A percentile compares a stretch with the other conserved stretches of the same genome.
Evolutionary conservation across 352 stramenopile genomes (phyloP).

Genomic region (Pythium scleroteichum): DNA sequence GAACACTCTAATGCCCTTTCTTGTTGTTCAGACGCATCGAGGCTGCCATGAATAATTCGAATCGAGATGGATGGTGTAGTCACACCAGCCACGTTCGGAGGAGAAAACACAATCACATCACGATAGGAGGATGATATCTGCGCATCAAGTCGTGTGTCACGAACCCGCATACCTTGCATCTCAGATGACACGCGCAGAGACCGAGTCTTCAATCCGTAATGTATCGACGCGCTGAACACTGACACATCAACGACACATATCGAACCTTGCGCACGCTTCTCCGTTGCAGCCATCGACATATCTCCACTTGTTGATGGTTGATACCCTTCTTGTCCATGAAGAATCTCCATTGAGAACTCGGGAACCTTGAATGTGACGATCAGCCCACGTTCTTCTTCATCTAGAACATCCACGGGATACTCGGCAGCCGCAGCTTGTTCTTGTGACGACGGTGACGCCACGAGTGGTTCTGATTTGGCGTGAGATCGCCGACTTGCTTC

Average conservation of each 20-base stretch:
- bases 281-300: conserved; percentile 68
- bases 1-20: conserved; percentile 26
- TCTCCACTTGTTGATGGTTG: conserved; percentile 76
- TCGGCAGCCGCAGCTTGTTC: neutral
- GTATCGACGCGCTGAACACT: conserved; percentile 39
- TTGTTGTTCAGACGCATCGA: conserved; percentile 45
- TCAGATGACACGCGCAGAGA: conserved; percentile 51
- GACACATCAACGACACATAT: conserved; percentile 67
- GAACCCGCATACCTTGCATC: conserved; percentile 61
- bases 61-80: conserved; percentile 57
- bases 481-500: conserved; percentile 45
- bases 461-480: neutral
- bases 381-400: conserved; percentile 53
- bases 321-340: conserved; percentile 76
- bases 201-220: conserved; percentile 57
- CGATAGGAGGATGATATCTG: conserved; percentile 65
- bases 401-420: conserved; percentile 20
- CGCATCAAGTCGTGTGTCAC: conserved; percentile 60
- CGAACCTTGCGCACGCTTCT: conserved; percentile 67
- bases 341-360: conserved; percentile 79
- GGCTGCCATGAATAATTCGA: conserved; percentile 41
- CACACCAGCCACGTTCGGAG: conserved; percentile 16
- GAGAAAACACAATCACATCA: conserved; percentile 74
- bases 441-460: neutral
- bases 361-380: conserved; percentile 60